These are phyloP conservation scores for Penicillium sp. DNA, from an alignment of 2,329 filamentous ascomycete genomes.

Conservation along the genomic window DNA sequence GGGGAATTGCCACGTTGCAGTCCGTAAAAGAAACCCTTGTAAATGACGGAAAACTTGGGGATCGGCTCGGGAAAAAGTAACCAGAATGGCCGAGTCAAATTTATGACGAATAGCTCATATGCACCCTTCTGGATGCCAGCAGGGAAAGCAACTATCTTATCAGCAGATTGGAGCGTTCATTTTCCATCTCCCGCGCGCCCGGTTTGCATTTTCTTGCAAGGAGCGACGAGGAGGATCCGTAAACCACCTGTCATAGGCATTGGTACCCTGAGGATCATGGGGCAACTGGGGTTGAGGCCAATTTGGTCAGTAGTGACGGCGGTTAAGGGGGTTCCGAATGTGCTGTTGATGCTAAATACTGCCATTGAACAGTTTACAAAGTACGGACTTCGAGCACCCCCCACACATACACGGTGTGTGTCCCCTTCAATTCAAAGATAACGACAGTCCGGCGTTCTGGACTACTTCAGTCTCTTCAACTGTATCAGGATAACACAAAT, in stretches of 20 bases:
- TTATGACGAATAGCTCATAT: conserved; percentile 71
- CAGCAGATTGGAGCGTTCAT: conserved; percentile 63
- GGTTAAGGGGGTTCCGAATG: conserved; percentile 41
- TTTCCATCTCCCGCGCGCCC: conserved; percentile 49
- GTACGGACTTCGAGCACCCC: no score
- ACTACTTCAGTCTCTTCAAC: no score
- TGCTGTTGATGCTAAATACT: conserved; percentile 41
- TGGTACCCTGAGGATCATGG: conserved; percentile 65
- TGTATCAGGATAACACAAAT: no score
- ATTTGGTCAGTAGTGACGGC: conserved; percentile 43
- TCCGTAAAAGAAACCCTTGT: no score
- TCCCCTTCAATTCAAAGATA: no score
- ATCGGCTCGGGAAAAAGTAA: conserved; percentile 39
- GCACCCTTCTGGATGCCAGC: conserved; percentile 62
- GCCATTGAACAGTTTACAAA: conserved; percentile 32
- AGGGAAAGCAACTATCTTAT: conserved; percentile 48
- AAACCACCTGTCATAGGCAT: conserved; percentile 59
- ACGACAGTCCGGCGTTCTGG: no score
- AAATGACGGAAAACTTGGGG: conserved; percentile 30
- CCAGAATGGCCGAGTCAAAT: conserved; percentile 65
- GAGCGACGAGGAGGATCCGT: conserved; percentile 46
- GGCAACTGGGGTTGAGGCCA: conserved; percentile 48
- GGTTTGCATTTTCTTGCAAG: conserved; percentile 59
- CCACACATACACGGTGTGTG: no score
- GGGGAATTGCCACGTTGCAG: no score